Conservation (phyloP, 2,329 filamentous ascomycete genomes). For the Neofusicoccum umdonicola region DNA sequence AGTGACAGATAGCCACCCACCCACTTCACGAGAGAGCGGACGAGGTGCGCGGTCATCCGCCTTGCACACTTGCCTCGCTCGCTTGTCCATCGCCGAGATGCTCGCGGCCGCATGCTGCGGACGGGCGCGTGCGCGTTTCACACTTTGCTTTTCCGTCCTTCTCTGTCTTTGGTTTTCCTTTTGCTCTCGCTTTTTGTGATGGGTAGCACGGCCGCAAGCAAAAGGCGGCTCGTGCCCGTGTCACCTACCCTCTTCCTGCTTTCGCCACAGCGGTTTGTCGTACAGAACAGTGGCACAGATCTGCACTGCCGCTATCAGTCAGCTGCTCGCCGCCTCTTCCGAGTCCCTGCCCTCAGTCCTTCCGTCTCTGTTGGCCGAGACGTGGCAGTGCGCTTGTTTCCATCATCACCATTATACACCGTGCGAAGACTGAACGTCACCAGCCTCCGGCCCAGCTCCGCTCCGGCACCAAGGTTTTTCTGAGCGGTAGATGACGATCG, state of each 20-base stretch:
- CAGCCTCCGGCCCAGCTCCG: too few relatives aligned
- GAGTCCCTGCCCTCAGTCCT: too few relatives aligned
- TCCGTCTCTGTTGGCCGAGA: not conserved
- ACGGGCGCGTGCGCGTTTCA: slow-evolving; percentile 9
- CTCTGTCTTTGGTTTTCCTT: not conserved
- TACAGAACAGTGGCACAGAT: not conserved
- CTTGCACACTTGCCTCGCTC: not conserved
- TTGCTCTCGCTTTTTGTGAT: not conserved
- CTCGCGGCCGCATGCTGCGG: not conserved
- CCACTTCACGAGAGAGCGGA: not conserved
- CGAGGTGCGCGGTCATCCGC: not conserved
- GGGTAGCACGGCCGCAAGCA: slow-evolving; percentile 5
- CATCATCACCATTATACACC: not conserved
- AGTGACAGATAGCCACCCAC: not conserved
- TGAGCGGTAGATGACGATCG: not conserved
- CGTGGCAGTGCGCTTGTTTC: too few relatives aligned
- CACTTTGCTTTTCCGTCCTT: not conserved
- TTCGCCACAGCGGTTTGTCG: not conserved
- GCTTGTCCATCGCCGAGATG: not conserved
- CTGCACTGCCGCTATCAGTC: not conserved
- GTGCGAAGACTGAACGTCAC: too few relatives aligned
- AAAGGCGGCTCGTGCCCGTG: not conserved
- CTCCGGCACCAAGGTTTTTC: too few relatives aligned
- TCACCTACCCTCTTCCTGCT: not conserved
- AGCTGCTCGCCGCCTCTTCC: not conserved